Evolutionary conservation across 176 grass and related monocot species (phyloP).

Genomic region (Juncus effusus): DNA sequence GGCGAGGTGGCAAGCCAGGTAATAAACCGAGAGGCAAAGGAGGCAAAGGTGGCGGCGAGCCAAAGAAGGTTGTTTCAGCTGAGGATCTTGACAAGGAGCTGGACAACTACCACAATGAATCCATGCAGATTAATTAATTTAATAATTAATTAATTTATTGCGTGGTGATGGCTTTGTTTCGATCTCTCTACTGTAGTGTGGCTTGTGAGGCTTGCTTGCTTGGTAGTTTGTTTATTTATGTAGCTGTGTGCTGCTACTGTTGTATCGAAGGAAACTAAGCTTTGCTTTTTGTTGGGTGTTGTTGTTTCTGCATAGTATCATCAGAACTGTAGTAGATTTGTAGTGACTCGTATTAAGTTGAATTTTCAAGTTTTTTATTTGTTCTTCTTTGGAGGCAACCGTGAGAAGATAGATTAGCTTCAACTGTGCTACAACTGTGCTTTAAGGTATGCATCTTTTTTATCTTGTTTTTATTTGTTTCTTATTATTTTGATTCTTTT

Average conservation of each 20-base stretch:
- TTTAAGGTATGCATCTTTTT: background rate
- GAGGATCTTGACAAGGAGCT: slow-evolving; percentile 95
- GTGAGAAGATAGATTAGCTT: no score
- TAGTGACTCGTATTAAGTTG: no score
- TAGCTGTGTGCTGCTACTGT: slow-evolving; percentile 32
- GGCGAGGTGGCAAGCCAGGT: slow-evolving; percentile 44
- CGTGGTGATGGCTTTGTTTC: no score
- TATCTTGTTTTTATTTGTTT: background rate
- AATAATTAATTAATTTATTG: no score
- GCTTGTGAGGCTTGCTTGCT: slow-evolving; percentile 9
- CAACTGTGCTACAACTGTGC: background rate
- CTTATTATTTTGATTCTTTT: background rate
- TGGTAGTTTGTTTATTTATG: slow-evolving; percentile 30
- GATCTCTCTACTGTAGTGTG: background rate
- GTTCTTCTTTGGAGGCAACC: no score
- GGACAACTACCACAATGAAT: slow-evolving; percentile 87
- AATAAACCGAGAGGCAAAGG: slow-evolving; percentile 45
- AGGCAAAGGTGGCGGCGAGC: slow-evolving; percentile 44
- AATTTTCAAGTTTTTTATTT: background rate
- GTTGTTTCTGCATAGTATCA: slow-evolving; percentile 45
- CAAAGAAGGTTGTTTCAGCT: slow-evolving; percentile 40
- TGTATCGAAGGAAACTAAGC: slow-evolving; percentile 43
- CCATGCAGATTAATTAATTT: slow-evolving; percentile 84
- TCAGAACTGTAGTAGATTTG: background rate
- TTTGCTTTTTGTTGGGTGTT: slow-evolving; percentile 45